Evolutionary conservation across 2,329 filamentous ascomycete genomes (phyloP), one percentile per base, ranked within the genome.

Genomic region (Cadophora gregata): DNA sequence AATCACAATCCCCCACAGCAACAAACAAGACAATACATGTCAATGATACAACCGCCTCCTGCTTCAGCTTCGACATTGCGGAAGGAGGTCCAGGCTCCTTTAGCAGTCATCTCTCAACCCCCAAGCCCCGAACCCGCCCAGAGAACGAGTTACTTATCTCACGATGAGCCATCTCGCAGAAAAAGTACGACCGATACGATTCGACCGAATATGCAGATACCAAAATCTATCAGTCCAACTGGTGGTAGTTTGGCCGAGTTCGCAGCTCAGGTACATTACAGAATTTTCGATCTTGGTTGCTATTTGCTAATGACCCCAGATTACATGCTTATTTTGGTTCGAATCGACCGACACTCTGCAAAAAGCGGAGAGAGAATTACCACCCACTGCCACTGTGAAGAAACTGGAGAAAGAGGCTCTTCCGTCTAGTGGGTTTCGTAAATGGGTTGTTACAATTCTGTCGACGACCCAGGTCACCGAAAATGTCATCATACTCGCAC

Each of bases 311-410:
- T 48, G 59, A 65, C 60, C 53, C 2, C 75, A 97, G 92, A 92
- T 98, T 79, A 97, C 95, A 14, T 97, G 95, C 76, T 84, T 99
- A 16, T 97, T 98, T 81, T 98, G 96, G 95, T 98, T 98, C 77
- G 94, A 98, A 79, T 91, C 91, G 19, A 90, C 92, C 51, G 86
- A 90, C n/a, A 90, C 91, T 25, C 82, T 98, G 19, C 87, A 91
- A 72, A 85, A 87, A 65, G 92, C 94, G 45, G 90, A 94, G 76
- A 79, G 79, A 76, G 81, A 69, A 70, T 75, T 72, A 70, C 76
- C 66, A 42, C 42, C 72, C 65, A 77, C 80, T 70, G 79, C 82
- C 47, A 70, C 81, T 42, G 77, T 86, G 56, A 80, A 85, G 64
- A 81, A 85, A 36, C 82, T 97, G 9, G 86, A 88, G 12, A 79